A percentile compares a stretch with the other conserved stretches of the same genome.
Evolutionary conservation across 148 eudicot species (phyloP).

Genomic region (Heliosperma pusillum): DNA sequence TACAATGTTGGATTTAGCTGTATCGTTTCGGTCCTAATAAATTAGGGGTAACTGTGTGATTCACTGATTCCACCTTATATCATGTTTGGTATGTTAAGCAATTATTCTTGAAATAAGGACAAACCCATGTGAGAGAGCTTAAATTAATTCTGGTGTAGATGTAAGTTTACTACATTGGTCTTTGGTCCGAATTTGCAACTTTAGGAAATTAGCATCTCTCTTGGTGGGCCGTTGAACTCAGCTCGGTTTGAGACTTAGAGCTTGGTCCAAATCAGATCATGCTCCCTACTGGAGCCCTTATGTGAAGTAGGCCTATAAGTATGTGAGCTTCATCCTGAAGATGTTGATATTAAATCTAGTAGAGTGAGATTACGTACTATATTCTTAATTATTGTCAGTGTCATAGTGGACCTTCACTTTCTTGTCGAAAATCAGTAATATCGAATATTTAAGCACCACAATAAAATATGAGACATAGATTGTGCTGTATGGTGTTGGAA

Average conservation of each 20-base stretch:
- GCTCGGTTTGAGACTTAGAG: no score
- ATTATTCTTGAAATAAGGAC: background rate
- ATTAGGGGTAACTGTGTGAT: background rate
- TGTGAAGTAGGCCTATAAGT: background rate
- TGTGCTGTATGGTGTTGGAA: background rate
- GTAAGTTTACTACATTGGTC: background rate
- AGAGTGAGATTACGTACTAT: constrained; percentile 3
- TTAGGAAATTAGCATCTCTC: background rate
- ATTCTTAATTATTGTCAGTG: background rate
- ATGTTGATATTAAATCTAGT: constrained; percentile 1
- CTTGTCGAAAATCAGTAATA: background rate
- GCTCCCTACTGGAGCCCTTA: no score
- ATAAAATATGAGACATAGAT: background rate
- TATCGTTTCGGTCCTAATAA: background rate
- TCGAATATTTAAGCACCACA: background rate
- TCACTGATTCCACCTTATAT: background rate
- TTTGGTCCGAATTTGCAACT: background rate
- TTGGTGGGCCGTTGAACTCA: background rate
- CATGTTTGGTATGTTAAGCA: background rate
- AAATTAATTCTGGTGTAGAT: no score
- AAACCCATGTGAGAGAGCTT: background rate
- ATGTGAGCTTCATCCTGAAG: background rate
- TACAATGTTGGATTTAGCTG: no score
- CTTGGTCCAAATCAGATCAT: background rate
- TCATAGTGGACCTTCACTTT: background rate